Percentiles rank a stretch among this genome's conserved stretches.
Conservation (phyloP, 768 basidiomycete species). For the Phylloporus rhodoxanthus region DNA sequence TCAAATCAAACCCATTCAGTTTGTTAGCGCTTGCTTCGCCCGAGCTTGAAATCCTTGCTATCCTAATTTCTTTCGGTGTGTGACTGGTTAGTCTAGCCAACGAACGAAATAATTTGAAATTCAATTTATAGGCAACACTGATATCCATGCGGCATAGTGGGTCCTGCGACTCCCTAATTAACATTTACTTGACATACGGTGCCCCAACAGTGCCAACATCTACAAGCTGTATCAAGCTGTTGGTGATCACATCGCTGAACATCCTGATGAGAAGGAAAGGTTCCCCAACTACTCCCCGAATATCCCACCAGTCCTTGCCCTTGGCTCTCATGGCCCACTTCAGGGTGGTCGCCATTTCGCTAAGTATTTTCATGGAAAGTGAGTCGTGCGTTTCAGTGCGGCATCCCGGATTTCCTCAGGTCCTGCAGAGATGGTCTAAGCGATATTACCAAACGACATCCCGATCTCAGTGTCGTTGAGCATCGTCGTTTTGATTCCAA, state of each 20-base stretch:
- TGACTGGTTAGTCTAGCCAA: background rate
- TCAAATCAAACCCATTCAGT: conserved; percentile 33
- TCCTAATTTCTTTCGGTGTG: conserved; percentile 71
- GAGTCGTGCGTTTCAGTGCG: conserved; percentile 9
- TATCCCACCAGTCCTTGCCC: conserved; percentile 55
- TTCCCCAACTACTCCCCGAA: conserved; percentile 57
- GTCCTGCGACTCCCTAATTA: background rate
- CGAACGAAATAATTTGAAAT: background rate
- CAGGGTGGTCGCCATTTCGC: conserved; percentile 69
- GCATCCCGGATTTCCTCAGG: conserved; percentile 1
- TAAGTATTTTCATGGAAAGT: conserved; percentile 82
- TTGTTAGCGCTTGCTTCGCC: conserved; percentile 77
- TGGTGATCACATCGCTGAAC: conserved; percentile 46
- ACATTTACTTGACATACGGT: background rate
- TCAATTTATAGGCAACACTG: conserved; percentile 57
- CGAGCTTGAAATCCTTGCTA: conserved; percentile 73
- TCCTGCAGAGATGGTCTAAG: conserved; percentile 61
- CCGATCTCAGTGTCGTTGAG: conserved; percentile 45
- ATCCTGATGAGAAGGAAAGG: conserved; percentile 47
- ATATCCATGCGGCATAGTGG: conserved; percentile 53
- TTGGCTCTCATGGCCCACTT: conserved; percentile 62
- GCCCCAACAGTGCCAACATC: conserved; percentile 53
- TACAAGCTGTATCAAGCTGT: conserved; percentile 71
- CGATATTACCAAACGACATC: conserved; percentile 55
- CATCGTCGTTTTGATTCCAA: conserved; percentile 33